phyloP scores from a whole-genome alignment of 1,284 basidiomycete species.

The Leccinum subfulvum region DNA sequence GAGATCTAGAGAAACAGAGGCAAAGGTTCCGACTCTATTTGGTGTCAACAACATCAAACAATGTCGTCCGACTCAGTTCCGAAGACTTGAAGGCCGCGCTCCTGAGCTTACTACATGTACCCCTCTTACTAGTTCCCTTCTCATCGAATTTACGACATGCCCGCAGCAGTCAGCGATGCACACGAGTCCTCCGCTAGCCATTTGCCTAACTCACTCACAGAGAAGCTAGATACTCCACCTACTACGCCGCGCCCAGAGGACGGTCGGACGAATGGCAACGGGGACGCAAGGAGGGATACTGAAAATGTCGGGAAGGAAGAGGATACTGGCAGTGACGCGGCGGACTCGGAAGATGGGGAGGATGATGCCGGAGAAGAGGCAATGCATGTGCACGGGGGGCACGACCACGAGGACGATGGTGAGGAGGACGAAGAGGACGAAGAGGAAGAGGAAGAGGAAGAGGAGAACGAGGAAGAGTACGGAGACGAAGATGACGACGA shows the following conservation, averaged over 20 bases:
- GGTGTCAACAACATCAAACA: conserved; percentile 22
- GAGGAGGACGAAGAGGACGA: conserved; percentile 31
- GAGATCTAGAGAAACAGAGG: no score
- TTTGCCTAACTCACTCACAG: background rate
- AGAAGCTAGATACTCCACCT: conserved; percentile 8
- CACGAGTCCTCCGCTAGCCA: background rate
- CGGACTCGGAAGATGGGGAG: conserved; percentile 10
- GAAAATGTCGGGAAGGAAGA: conserved; percentile 5
- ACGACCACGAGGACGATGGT: conserved; percentile 19
- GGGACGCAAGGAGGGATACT: conserved; percentile 2
- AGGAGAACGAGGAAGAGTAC: conserved; percentile 38
- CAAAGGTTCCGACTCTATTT: background rate
- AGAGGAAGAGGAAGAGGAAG: conserved; percentile 26
- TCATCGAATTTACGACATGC: conserved; percentile 16
- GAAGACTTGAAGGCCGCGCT: background rate
- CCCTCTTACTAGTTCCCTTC: background rate
- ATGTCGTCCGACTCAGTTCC: background rate
- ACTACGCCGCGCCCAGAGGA: background rate
- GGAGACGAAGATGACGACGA: conserved; percentile 54
- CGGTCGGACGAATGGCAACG: conserved; percentile 22
- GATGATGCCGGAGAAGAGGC: conserved; percentile 6
- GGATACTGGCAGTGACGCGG: conserved; percentile 6
- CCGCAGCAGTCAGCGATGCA: background rate
- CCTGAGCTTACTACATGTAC: conserved; percentile 16
- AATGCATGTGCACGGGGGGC: background rate